A percentile compares a stretch with the other conserved stretches of the same genome.
phyloP scores from a whole-genome alignment of 352 stramenopile species.

The Phytopythium kandeliae region DNA sequence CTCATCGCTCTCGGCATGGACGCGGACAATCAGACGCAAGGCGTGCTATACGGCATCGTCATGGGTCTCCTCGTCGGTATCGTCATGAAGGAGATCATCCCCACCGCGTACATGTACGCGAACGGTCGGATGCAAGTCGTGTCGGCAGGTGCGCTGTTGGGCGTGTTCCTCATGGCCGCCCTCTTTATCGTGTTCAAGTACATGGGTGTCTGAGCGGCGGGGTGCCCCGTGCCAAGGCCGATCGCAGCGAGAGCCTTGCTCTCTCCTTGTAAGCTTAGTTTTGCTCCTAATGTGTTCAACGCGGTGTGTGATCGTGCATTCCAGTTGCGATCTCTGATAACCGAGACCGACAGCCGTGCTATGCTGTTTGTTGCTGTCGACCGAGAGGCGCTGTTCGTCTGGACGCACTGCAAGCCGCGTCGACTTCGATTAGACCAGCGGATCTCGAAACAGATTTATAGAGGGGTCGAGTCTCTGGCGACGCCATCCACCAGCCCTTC shows the following conservation, averaged over 20 bases:
- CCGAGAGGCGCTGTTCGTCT: no score
- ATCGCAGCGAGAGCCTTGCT: background rate
- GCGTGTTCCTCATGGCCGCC: slow-evolving; percentile 86
- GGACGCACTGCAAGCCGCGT: no score
- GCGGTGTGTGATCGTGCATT: background rate
- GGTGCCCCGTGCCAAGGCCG: background rate
- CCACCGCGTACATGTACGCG: slow-evolving; percentile 90
- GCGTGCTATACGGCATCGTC: slow-evolving; percentile 90
- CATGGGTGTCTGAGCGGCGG: slow-evolving; percentile 28
- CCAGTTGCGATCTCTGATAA: no score
- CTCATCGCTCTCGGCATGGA: slow-evolving; percentile 80
- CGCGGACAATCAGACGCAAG: slow-evolving; percentile 70
- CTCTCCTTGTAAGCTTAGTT: slow-evolving; percentile 3
- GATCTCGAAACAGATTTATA: no score
- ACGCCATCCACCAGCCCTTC: no score
- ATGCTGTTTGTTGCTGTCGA: no score
- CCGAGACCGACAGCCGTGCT: no score
- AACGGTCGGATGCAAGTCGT: slow-evolving; percentile 80
- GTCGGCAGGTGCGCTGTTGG: slow-evolving; percentile 68
- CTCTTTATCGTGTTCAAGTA: slow-evolving; percentile 88
- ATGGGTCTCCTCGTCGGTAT: slow-evolving; percentile 94
- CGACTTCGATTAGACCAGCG: no score
- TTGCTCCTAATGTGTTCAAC: background rate
- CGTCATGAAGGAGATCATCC: slow-evolving; percentile 89
- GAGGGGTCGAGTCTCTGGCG: no score